phyloP scores from a whole-genome alignment of 2,329 filamentous ascomycete species.

The Cadophora sp. region DNA sequence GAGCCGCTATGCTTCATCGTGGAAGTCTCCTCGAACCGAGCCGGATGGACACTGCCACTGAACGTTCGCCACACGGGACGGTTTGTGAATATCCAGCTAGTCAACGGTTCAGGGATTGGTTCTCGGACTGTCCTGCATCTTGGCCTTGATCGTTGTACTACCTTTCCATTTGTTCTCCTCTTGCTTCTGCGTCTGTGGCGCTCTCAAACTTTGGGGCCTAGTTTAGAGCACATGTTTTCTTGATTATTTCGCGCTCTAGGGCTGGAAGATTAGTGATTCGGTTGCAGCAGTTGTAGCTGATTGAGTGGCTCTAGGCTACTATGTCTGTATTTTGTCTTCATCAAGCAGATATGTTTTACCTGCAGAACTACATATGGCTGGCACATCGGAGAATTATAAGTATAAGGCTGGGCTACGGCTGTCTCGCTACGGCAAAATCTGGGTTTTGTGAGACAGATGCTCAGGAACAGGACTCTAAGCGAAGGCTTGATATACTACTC shows the following conservation, averaged over 20 bases:
- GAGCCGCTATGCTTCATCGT: slow-evolving; percentile 1
- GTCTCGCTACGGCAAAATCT: not conserved
- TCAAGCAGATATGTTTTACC: not conserved
- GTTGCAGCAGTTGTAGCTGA: not conserved
- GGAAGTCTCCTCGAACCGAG: slow-evolving; percentile 16
- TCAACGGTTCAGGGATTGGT: not conserved
- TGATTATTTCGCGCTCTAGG: not conserved
- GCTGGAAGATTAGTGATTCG: not conserved
- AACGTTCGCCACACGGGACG: slow-evolving; percentile 15
- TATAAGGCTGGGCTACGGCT: not conserved
- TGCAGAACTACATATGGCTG: not conserved
- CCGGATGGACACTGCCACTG: slow-evolving; percentile 17
- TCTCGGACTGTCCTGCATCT: slow-evolving; percentile 7
- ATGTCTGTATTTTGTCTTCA: not conserved
- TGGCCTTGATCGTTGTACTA: slow-evolving; percentile 5
- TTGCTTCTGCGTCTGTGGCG: slow-evolving; percentile 1
- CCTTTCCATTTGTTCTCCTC: not conserved
- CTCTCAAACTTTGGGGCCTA: slow-evolving; percentile 2
- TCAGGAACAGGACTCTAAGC: slow-evolving; percentile 15
- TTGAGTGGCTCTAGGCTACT: not conserved
- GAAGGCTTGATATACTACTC: slow-evolving; percentile 11
- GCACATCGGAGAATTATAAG: slow-evolving; percentile 5
- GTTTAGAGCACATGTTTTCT: not conserved
- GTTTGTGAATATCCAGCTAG: not conserved
- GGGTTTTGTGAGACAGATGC: not conserved